Percentiles rank a stretch among this genome's conserved stretches.
Evolutionary conservation across 768 basidiomycete species (phyloP).

Genomic region (Termitomyces sp.): DNA sequence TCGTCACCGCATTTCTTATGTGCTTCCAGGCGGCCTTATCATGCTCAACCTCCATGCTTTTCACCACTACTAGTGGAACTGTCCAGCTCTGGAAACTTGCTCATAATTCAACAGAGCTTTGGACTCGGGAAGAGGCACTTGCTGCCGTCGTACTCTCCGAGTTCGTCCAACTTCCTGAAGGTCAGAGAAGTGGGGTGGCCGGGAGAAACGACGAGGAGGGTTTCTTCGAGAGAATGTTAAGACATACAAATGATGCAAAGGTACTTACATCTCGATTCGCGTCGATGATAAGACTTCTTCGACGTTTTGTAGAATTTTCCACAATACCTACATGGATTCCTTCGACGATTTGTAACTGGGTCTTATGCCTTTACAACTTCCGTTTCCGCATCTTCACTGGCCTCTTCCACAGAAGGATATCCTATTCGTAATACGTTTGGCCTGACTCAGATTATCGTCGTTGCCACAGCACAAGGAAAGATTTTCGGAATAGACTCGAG

Average conservation of each 20-base stretch:
- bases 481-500: conserved; percentile 79
- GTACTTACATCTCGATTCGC: conserved; percentile 24
- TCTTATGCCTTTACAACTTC: conserved; percentile 50
- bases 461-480: conserved; percentile 66
- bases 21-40: conserved; percentile 32
- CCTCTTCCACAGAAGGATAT: background rate
- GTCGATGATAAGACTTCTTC: background rate
- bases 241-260: conserved; percentile 58
- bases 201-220: conserved; percentile 40
- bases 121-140: conserved; percentile 81
- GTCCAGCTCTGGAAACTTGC: conserved; percentile 69
- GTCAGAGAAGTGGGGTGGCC: conserved; percentile 22
- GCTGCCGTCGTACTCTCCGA: conserved; percentile 56
- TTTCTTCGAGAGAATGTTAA: conserved; percentile 40
- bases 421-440: conserved; percentile 76
- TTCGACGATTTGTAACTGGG: conserved; percentile 64
- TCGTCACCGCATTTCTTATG: background rate
- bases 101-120: conserved; percentile 34
- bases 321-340: conserved; percentile 58
- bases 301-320: conserved; percentile 64
- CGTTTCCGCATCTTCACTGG: conserved; percentile 13
- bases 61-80: conserved; percentile 73
- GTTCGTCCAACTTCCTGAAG: conserved; percentile 76
- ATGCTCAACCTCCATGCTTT: conserved; percentile 37
- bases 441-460: conserved; percentile 78